phyloP scores from a whole-genome alignment of 169 alveolate species.

The Neospora caninum region DNA sequence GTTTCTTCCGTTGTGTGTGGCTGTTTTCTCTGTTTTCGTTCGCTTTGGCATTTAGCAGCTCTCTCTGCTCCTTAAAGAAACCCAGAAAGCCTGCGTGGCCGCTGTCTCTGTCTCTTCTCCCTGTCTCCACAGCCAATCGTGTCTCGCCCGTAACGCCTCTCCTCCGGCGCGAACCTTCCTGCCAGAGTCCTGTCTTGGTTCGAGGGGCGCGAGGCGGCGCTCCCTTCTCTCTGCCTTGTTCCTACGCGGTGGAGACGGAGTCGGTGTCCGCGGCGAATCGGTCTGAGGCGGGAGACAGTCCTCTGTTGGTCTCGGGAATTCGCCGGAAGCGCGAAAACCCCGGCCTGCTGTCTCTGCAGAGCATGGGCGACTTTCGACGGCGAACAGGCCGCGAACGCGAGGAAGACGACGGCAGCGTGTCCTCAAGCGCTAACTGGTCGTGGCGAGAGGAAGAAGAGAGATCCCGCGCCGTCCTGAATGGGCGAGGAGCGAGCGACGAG shows the following conservation, averaged over 20 bases:
- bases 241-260: neutral
- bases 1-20: too few species aligned
- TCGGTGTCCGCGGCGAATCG: neutral
- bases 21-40: too few species aligned
- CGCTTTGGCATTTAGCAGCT: too few species aligned
- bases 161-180: neutral
- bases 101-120: neutral
- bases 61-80: neutral
- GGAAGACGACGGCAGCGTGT: neutral
- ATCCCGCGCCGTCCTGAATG: neutral
- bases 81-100: neutral
- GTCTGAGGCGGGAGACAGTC: neutral
- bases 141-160: neutral
- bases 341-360: neutral
- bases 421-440: neutral
- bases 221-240: neutral
- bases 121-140: neutral
- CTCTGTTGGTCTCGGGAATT: neutral
- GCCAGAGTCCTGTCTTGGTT: neutral
- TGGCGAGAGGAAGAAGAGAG: neutral
- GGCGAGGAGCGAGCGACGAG: too few species aligned
- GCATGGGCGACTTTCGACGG: neutral
- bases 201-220: neutral
- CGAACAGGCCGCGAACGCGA: neutral
- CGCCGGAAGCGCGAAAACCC: constrained; percentile 9